Base-by-base conservation (phyloP, 148 eudicot species). In the Dysphania ambrosioides region DNA sequence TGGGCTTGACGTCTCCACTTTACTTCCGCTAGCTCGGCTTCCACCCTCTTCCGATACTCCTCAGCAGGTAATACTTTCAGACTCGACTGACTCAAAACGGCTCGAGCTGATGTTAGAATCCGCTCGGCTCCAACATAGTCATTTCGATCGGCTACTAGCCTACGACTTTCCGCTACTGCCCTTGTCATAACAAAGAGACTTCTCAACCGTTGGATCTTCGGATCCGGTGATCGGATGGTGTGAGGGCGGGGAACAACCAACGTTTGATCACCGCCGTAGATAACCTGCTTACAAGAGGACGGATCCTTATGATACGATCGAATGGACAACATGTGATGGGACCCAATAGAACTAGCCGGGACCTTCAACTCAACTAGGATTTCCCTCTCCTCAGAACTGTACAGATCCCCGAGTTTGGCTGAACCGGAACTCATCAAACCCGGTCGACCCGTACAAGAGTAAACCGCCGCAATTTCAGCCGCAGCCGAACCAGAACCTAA, bases 131-230 rank as follows among this genome's bases (percentile, higher is more conserved):
- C 91, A 63, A 42, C 64, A 21, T 88, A 68, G 66, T 96, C 96
- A 23, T 80, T 83, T 5, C 86, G 74, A 34, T 96, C 93, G 4
- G 72, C 34, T 26, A 80, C 47, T 6, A 92, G 31, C 68, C 88
- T 81, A 70, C 90, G 74, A 29, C 91, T 85, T 61, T 96, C 99
- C 0, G 97, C 97, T n/a, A 90, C 85, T 10, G 99, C 99, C 60
- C 99, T 82, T 0, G 89, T 87, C 42, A 87, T 71, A 11, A 92
- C 78, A 65, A 92, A 96, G 1, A 86, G 82, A 68, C 82, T 77
- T 53, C 91, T 89, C 42, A 96, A 77, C 79, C 91, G 91, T 83
- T 90, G 85, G 86, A 90, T 83, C 19, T 70, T 49, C 0, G 86
- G 86, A 1, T 85, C 75, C 0, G 93, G 83, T 1, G 97, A 92